phyloP scores from a whole-genome alignment of 2,329 filamentous ascomycete genomes.

The Alternaria sp. region DNA sequence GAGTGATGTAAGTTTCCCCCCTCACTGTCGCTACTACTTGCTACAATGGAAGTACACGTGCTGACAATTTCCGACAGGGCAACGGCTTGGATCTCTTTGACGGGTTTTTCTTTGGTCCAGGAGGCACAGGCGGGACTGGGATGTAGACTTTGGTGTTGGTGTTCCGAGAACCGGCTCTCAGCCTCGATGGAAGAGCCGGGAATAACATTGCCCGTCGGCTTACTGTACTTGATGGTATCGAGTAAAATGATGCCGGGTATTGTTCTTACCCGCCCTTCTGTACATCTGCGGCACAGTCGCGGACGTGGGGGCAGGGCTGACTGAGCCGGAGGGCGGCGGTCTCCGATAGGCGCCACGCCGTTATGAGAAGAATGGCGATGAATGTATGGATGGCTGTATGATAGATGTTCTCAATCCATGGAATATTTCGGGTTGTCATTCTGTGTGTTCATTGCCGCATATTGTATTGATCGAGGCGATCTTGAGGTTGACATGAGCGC shows the following conservation, averaged over 20 bases:
- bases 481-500: background rate
- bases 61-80: slow-evolving; percentile 4
- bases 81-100: slow-evolving; percentile 64
- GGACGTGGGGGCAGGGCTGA: background rate
- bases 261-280: background rate
- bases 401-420: background rate
- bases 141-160: background rate
- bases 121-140: slow-evolving; percentile 5
- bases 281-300: background rate
- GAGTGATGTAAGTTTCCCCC: slow-evolving; percentile 37
- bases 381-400: background rate
- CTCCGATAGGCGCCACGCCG: background rate
- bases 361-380: background rate
- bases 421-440: background rate
- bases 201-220: background rate
- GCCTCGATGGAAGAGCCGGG: background rate
- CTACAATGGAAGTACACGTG: background rate
- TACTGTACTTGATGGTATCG: background rate
- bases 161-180: background rate
- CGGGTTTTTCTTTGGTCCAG: slow-evolving; percentile 58
- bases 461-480: background rate
- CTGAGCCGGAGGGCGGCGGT: background rate
- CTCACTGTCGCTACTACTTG: background rate
- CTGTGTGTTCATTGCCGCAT: background rate
- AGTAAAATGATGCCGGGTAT: background rate